Base-by-base conservation (phyloP, 2,329 filamentous ascomycete species). In the Capronia coronata region DNA sequence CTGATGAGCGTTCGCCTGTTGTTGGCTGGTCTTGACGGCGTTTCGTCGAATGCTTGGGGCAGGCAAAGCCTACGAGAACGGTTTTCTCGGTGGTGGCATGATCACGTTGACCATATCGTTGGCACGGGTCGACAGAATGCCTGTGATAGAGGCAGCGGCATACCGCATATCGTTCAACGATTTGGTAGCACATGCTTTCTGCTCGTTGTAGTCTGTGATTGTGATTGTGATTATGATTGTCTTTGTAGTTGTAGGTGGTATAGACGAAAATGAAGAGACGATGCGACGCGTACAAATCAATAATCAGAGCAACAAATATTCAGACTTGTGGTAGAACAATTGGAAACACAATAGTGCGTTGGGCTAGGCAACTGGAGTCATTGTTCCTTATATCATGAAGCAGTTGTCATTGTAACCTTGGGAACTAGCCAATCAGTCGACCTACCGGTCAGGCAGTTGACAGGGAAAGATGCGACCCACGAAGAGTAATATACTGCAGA, bases 91-190 rank as follows among this genome's bases (percentile, higher is more conserved):
- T 80, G 49, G 90, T 72, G 39, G 62, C 61, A 63, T 95, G 89
- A 40, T 84, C 84, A 43, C 80, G 78, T 52, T 84, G 82, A 53
- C 84, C 86, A 65, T 88, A 87, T 29, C 80, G 75, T 42, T 81
- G 75, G 65, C 89, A 95, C 53, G 86, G 84, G 64, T 95, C 89
- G 61, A 95, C 77, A 41, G 86, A 82, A 67, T 95, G 90, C 63
- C 84, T 78, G 74, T 91, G 87, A 75, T 95, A 94, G 61, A 91
- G 76, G 70, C 89, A 95, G 57, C 82, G 79, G 76, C 89, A 95
- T 48, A 84, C 86, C 48, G 88, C 83, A 74, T 89, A 95, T 51
- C 87, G 77, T 68, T 95, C 89, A 61, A 91, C 75, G 55, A 95
- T 71, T 71, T 90, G 86, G 64, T 87, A 90, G 65, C 89, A 95